Conservation (phyloP, 768 basidiomycete species). For the Rossbeevera mucosa region DNA sequence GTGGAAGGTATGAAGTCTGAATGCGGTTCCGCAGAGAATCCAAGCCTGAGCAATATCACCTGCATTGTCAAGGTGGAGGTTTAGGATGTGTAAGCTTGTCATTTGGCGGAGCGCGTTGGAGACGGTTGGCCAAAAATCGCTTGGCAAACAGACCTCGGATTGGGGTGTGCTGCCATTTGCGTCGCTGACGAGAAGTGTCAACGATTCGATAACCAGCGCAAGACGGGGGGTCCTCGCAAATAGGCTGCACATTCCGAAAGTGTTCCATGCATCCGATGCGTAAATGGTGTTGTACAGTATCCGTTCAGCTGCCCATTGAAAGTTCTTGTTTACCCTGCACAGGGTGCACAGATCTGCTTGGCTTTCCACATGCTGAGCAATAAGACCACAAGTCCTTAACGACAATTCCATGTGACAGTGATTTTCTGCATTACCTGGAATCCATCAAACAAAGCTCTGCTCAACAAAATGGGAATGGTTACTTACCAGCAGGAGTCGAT, state of each 20-base stretch:
- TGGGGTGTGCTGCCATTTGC: conserved; percentile 3
- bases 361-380: conserved; percentile 48
- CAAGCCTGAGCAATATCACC: conserved; percentile 31
- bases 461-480: background rate
- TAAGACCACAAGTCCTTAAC: conserved; percentile 53
- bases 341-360: conserved; percentile 53
- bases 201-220: conserved; percentile 47
- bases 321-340: conserved; percentile 53
- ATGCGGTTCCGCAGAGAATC: conserved; percentile 40
- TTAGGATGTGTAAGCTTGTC: conserved; percentile 46
- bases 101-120: conserved; percentile 46
- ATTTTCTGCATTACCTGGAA: conserved; percentile 34
- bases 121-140: conserved; percentile 49
- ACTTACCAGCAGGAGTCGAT: conserved; percentile 10
- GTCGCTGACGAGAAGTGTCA: conserved; percentile 44
- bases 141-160: conserved; percentile 21
- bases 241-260: conserved; percentile 43
- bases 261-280: conserved; percentile 37
- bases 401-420: conserved; percentile 52
- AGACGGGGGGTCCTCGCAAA: conserved; percentile 45
- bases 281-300: conserved; percentile 58
- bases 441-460: background rate
- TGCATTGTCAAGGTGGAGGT: conserved; percentile 37
- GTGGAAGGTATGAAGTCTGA: conserved; percentile 56
- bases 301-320: conserved; percentile 51